These are phyloP conservation scores for Trichoderma guizhouense DNA, from an alignment of 2,329 filamentous ascomycete genomes.

Conservation along the genomic window DNA sequence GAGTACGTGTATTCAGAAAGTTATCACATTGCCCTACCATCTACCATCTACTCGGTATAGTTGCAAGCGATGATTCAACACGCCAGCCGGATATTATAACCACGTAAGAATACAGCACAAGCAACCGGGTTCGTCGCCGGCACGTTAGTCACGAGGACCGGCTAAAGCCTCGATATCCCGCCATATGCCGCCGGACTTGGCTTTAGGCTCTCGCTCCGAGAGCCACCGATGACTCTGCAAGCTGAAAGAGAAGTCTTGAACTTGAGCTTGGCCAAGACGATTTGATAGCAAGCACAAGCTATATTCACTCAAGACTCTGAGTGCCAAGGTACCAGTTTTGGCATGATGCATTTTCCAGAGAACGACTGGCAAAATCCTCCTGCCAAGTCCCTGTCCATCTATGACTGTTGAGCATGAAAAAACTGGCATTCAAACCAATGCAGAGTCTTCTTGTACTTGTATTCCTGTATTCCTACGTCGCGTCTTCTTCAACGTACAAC, in stretches of 20 bases:
- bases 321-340: neutral
- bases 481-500: neutral
- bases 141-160: neutral
- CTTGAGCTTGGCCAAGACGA: neutral
- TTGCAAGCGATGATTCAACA: neutral
- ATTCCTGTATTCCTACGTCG: neutral
- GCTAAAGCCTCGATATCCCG: neutral
- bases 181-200: neutral
- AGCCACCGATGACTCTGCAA: neutral
- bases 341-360: neutral
- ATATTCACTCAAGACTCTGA: neutral
- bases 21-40: neutral
- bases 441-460: neutral
- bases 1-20: neutral
- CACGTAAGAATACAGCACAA: neutral
- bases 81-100: neutral
- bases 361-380: neutral
- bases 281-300: neutral
- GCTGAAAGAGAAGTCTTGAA: neutral
- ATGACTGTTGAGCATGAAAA: neutral
- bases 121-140: neutral
- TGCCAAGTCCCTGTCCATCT: too few species aligned
- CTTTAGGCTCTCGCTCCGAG: neutral
- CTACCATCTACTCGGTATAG: neutral
- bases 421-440: neutral